Percentiles rank a stretch among this genome's conserved stretches.
phyloP scores from a whole-genome alignment of 2,329 filamentous ascomycete species.

The Aaosphaeria arxii region DNA sequence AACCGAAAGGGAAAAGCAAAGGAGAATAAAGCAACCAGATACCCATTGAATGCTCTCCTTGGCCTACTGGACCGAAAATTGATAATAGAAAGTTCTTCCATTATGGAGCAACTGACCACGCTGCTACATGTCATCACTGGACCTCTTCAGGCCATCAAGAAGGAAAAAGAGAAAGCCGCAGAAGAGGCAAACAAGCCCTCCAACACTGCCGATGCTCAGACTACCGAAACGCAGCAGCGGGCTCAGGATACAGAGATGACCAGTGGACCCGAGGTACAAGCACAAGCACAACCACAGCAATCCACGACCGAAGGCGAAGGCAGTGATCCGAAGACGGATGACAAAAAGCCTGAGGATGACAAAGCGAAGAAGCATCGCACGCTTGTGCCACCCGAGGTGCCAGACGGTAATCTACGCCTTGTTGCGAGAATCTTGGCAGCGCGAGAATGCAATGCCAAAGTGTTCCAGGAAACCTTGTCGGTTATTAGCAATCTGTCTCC shows the following conservation, averaged over 20 bases:
- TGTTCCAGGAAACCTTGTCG: conserved; percentile 94
- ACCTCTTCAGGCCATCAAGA: conserved; percentile 80
- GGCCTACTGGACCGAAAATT: conserved; percentile 87
- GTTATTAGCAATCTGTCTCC: conserved; percentile 98
- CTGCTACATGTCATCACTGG: conserved; percentile 85
- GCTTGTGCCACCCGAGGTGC: conserved; percentile 79
- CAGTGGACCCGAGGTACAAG: conserved; percentile 24
- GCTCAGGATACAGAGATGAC: conserved; percentile 34
- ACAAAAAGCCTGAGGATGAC: conserved; percentile 46
- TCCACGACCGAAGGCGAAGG: conserved; percentile 12
- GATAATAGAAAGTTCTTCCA: conserved; percentile 93
- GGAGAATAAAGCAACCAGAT: conserved; percentile 80
- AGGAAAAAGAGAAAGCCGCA: conserved; percentile 67
- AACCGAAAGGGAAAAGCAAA: conserved; percentile 86
- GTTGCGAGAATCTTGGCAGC: conserved; percentile 97
- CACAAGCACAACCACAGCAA: conserved; percentile 22
- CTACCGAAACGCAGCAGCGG: conserved; percentile 10
- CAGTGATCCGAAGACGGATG: conserved; percentile 30
- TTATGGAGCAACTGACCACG: conserved; percentile 90
- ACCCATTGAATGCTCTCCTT: conserved; percentile 86
- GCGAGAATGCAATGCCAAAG: conserved; percentile 94
- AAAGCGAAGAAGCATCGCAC: conserved; percentile 60
- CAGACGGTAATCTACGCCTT: conserved; percentile 82
- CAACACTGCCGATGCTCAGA: conserved; percentile 13
- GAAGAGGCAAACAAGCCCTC: conserved; percentile 46